Percentiles rank a stretch among this genome's conserved stretches.
These are phyloP conservation scores for Pythium apleroticum DNA, from an alignment of 352 stramenopile species.

Conservation along the genomic window DNA sequence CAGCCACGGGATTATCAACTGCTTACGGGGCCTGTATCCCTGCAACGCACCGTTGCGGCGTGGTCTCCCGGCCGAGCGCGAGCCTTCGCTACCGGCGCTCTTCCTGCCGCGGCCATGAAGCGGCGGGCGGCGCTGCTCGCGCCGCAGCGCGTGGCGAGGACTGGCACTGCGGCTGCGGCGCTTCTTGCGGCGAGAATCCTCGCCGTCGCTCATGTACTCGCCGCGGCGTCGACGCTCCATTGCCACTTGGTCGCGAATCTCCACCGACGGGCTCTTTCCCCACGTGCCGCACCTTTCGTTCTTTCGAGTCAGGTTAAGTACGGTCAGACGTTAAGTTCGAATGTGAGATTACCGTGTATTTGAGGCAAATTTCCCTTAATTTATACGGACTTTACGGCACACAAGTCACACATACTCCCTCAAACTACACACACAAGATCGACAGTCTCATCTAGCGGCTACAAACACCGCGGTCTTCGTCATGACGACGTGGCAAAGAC, in stretches of 20 bases:
- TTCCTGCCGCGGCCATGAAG: neutral
- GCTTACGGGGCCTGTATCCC: neutral
- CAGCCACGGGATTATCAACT: neutral
- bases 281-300: slow-evolving; percentile 1
- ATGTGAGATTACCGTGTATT: neutral
- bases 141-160: slow-evolving; percentile 3
- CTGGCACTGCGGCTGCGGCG: slow-evolving; percentile 30
- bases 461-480: neutral
- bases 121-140: slow-evolving; percentile 14
- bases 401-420: slow-evolving; percentile 3
- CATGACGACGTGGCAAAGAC: neutral
- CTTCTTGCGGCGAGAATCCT: slow-evolving; percentile 30
- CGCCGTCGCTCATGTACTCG: slow-evolving; percentile 20
- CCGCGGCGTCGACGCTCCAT: slow-evolving; percentile 21
- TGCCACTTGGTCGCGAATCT: slow-evolving; percentile 10
- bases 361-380: slow-evolving; percentile 8
- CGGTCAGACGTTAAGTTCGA: slow-evolving; percentile 8
- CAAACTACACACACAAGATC: slow-evolving; percentile 1
- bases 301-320: slow-evolving; percentile 26
- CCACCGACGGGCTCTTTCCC: slow-evolving; percentile 4
- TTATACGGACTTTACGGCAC: slow-evolving; percentile 10
- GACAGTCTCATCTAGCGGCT: neutral
- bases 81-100: slow-evolving; percentile 10
- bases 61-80: neutral
- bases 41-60: slow-evolving; percentile 13